A percentile compares a stretch with the other conserved stretches of the same genome.
These are phyloP conservation scores for Rhodofomes roseus DNA, from an alignment of 1,284 basidiomycete genomes.

Conservation along the genomic window DNA sequence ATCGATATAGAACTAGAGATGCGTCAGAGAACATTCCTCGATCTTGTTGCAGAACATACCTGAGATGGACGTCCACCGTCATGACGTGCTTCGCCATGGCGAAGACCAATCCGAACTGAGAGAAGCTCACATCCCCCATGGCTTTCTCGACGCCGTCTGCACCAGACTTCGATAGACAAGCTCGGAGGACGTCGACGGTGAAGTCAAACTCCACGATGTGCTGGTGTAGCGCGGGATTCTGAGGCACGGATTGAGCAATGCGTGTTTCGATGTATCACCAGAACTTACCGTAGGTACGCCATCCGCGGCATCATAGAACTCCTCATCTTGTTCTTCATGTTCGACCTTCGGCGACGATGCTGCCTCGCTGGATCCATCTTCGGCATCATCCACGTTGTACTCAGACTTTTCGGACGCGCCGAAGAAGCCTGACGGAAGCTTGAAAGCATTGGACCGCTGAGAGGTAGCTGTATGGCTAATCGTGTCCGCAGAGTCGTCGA, in stretches of 20 bases:
- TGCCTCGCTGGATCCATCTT: conserved; percentile 43
- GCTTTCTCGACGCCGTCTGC: conserved; percentile 61
- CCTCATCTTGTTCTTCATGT: conserved; percentile 40
- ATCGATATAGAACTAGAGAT: conserved; percentile 58
- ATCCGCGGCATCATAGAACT: conserved; percentile 78
- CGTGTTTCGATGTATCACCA: background rate
- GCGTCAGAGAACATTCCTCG: background rate
- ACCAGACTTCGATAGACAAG: conserved; percentile 73
- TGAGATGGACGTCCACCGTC: conserved; percentile 82
- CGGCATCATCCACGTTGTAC: conserved; percentile 68
- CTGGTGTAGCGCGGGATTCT: conserved; percentile 69
- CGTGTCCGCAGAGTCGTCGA: conserved; percentile 46
- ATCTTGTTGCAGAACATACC: conserved; percentile 39
- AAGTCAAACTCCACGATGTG: conserved; percentile 89
- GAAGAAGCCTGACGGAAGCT: conserved; percentile 54
- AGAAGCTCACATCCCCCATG: conserved; percentile 80
- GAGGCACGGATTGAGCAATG: background rate
- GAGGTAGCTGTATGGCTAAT: conserved; percentile 21
- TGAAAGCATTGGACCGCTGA: conserved; percentile 35
- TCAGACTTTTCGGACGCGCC: conserved; percentile 41
- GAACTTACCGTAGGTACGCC: conserved; percentile 53
- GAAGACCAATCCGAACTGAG: conserved; percentile 78
- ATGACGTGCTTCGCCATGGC: conserved; percentile 82
- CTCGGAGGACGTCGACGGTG: conserved; percentile 84
- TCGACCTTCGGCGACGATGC: conserved; percentile 23